These are phyloP conservation scores for Giardia muris DNA, from an alignment of 208 protist species.

Conservation along the genomic window DNA sequence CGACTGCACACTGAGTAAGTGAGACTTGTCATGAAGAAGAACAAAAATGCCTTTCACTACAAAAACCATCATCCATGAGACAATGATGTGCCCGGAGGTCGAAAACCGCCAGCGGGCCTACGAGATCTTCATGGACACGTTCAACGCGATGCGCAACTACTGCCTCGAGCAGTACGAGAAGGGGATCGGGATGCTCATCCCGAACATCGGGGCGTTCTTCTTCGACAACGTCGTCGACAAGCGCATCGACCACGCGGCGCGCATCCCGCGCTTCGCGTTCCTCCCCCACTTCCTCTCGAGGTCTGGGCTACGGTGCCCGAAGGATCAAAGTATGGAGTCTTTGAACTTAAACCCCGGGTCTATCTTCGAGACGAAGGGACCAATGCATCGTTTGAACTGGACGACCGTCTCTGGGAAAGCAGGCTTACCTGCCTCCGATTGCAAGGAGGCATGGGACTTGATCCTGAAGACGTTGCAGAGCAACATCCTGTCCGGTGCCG, in stretches of 20 bases:
- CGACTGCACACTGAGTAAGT: too few species aligned
- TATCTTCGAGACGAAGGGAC: background rate
- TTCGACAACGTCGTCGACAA: background rate
- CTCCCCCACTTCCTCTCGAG: background rate
- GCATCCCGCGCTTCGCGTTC: background rate
- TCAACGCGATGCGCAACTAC: background rate
- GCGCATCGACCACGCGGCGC: background rate
- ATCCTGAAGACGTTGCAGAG: background rate
- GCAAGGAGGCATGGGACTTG: background rate
- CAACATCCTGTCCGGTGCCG: background rate
- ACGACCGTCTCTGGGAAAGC: background rate
- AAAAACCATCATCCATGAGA: background rate
- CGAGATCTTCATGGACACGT: background rate
- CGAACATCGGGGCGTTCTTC: background rate
- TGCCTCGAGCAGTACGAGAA: background rate
- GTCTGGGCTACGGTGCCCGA: background rate
- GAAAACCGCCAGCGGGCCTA: background rate
- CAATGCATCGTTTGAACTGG: background rate
- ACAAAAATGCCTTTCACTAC: slow-evolving; percentile 4
- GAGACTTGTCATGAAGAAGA: too few species aligned
- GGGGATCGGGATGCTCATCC: background rate
- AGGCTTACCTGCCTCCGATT: background rate
- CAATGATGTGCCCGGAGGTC: background rate
- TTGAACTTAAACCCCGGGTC: background rate
- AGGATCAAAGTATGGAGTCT: background rate